phyloP scores from a whole-genome alignment of 2,329 filamentous ascomycete genomes.

The Elsinoe ampelina region DNA sequence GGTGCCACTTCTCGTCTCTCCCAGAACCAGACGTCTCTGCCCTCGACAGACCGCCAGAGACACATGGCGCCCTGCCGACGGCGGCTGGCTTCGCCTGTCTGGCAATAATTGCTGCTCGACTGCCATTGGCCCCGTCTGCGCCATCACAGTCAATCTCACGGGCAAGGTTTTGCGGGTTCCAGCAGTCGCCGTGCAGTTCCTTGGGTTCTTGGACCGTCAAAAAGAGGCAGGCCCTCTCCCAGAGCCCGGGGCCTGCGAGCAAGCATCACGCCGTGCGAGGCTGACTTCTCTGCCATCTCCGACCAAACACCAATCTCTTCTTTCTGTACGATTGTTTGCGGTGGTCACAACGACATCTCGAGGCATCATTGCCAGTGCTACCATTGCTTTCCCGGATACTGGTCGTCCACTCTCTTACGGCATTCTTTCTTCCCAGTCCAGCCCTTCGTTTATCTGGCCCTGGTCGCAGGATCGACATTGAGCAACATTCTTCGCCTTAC shows the following conservation, averaged over 20 bases:
- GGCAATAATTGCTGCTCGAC: conserved; percentile 11
- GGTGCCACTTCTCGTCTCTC: not conserved
- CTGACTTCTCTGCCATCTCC: not conserved
- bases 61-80: conserved; percentile 5
- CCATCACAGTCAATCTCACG: not conserved
- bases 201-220: not conserved
- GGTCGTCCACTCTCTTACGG: conserved; percentile 9
- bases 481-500: conserved; percentile 10
- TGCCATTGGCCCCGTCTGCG: conserved; percentile 2
- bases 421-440: not conserved
- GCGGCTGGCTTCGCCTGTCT: conserved; percentile 13
- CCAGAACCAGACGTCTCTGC: not conserved
- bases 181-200: not conserved
- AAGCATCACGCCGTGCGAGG: not conserved
- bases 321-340: not conserved
- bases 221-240: too few species aligned
- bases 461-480: conserved; percentile 11
- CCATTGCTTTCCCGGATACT: not conserved
- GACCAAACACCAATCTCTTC: conserved; percentile 1
- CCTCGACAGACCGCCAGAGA: not conserved
- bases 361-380: not conserved
- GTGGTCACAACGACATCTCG: not conserved
- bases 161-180: not conserved
- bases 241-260: not conserved
- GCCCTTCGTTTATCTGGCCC: conserved; percentile 5